These are phyloP conservation scores for Globisporangium barbulae DNA, from an alignment of 352 stramenopile genomes.

Conservation along the genomic window DNA sequence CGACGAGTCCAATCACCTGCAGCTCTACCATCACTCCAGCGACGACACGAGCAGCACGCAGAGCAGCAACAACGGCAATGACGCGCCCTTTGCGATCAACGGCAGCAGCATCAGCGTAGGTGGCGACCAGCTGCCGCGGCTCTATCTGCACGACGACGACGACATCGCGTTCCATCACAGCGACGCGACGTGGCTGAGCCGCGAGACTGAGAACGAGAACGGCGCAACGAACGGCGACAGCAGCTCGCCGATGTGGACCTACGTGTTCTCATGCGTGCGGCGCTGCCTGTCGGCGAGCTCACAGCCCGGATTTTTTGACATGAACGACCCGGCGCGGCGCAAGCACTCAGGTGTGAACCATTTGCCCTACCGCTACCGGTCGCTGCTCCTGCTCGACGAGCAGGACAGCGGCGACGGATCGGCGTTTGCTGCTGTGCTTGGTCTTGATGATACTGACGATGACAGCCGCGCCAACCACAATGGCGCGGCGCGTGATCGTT, in stretches of 20 bases:
- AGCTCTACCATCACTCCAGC: background rate
- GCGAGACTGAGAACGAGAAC: background rate
- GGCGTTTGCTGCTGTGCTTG: conserved; percentile 20
- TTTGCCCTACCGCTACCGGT: conserved; percentile 16
- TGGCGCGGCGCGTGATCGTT: conserved; percentile 23
- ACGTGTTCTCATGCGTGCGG: conserved; percentile 18
- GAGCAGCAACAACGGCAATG: background rate
- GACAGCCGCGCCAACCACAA: conserved; percentile 21
- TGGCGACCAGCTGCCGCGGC: background rate
- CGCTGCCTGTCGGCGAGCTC: conserved; percentile 16
- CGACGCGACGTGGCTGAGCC: conserved; percentile 6
- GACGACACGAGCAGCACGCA: conserved; percentile 11
- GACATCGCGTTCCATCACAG: conserved; percentile 2
- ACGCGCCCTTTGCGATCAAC: background rate
- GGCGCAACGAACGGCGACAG: background rate
- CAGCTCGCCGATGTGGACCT: conserved; percentile 7
- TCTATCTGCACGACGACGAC: background rate
- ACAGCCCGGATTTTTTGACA: conserved; percentile 28
- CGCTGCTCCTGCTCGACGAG: conserved; percentile 12
- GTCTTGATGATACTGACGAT: conserved; percentile 12
- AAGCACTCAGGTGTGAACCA: conserved; percentile 31
- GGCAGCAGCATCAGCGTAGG: background rate
- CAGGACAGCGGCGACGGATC: background rate
- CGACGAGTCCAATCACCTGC: background rate
- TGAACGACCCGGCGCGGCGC: conserved; percentile 26